Conservation (phyloP, 129 eudicot species). For the Pseudognaphalium luteoalbum region DNA sequence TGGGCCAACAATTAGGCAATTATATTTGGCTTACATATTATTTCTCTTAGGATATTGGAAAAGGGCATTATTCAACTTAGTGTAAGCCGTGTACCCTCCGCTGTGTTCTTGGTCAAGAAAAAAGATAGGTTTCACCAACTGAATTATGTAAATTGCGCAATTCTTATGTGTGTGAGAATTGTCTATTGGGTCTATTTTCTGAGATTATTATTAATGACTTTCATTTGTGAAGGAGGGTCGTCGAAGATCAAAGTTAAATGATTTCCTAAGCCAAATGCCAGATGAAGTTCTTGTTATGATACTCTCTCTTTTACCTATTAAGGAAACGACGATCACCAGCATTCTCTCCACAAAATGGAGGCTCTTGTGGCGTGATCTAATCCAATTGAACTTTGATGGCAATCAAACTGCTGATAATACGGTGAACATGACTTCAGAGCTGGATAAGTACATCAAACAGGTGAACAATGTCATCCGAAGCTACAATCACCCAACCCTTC, state of each 20-base stretch:
- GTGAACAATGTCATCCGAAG: too few relatives aligned
- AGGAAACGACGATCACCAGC: conserved; percentile 43
- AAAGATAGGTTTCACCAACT: too few relatives aligned
- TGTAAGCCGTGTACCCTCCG: too few relatives aligned
- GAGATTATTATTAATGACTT: not conserved
- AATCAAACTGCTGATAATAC: conserved; percentile 12
- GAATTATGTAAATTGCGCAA: too few relatives aligned
- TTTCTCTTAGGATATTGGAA: too few relatives aligned
- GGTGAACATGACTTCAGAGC: not conserved
- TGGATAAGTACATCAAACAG: too few relatives aligned
- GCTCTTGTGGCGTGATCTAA: conserved; percentile 31
- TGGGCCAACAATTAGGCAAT: not conserved
- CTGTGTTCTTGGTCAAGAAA: too few relatives aligned
- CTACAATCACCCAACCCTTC: too few relatives aligned
- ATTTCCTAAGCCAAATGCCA: not conserved
- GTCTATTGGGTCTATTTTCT: too few relatives aligned
- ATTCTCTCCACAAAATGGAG: conserved; percentile 39
- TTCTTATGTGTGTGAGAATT: too few relatives aligned
- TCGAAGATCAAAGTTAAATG: not conserved
- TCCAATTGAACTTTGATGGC: conserved; percentile 35
- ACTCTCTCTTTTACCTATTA: not conserved
- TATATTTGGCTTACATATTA: not conserved
- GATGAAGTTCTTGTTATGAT: not conserved
- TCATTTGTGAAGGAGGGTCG: not conserved
- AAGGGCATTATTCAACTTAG: too few relatives aligned